phyloP scores from a whole-genome alignment of 306 rosid species.

The Trichosanthes truncata region DNA sequence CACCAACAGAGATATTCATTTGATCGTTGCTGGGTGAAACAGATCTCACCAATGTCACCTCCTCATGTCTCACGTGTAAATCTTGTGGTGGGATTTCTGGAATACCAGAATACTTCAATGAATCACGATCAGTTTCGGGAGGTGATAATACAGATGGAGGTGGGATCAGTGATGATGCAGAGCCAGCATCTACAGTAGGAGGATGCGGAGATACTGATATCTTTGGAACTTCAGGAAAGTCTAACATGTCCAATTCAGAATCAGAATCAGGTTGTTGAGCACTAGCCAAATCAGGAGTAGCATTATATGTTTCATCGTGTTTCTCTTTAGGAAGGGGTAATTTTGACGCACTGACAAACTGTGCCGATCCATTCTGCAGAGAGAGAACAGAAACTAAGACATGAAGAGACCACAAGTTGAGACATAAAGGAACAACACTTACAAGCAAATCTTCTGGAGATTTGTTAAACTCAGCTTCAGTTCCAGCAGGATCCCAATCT shows the following conservation, averaged over 20 bases:
- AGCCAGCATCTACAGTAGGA: slow-evolving; percentile 21
- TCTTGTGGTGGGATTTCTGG: slow-evolving; percentile 21
- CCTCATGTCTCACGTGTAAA: slow-evolving; percentile 15
- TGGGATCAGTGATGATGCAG: slow-evolving; percentile 41
- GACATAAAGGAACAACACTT: slow-evolving; percentile 14
- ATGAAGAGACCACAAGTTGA: slow-evolving; percentile 5
- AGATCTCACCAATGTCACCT: slow-evolving; percentile 22
- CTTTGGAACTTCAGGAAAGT: slow-evolving; percentile 79
- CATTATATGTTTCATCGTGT: slow-evolving; percentile 29
- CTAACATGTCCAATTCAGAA: slow-evolving; percentile 47
- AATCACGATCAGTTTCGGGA: slow-evolving; percentile 26
- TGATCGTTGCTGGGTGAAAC: slow-evolving; percentile 27
- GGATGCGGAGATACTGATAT: slow-evolving; percentile 29
- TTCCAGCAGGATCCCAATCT: slow-evolving; percentile 91
- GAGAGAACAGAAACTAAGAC: not conserved
- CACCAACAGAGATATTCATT: slow-evolving; percentile 36
- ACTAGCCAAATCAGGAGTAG: slow-evolving; percentile 25
- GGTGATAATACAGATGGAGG: slow-evolving; percentile 21
- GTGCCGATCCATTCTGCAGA: slow-evolving; percentile 58
- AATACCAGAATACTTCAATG: slow-evolving; percentile 23
- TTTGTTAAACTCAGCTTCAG: slow-evolving; percentile 68
- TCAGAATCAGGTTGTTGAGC: slow-evolving; percentile 58
- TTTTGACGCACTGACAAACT: slow-evolving; percentile 46
- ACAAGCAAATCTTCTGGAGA: slow-evolving; percentile 82
- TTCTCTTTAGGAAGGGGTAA: slow-evolving; percentile 69